Conservation (phyloP, 352 stramenopile genomes). For the Phytophthora cactorum region DNA sequence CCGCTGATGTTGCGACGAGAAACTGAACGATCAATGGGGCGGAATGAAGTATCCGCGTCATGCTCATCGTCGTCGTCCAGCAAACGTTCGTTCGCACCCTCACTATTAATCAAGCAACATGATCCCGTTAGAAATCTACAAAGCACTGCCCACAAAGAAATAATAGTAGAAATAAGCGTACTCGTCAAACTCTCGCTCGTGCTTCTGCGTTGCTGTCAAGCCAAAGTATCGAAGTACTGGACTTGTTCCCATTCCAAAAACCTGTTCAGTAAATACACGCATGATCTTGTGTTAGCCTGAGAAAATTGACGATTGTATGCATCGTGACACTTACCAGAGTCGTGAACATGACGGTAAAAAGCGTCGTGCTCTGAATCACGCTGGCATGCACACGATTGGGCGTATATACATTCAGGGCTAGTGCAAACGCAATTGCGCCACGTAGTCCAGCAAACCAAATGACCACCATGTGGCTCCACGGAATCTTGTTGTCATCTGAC, state of each 20-base stretch:
- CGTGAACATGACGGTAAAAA: slow-evolving; percentile 87
- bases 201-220: slow-evolving; percentile 50
- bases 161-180: slow-evolving; percentile 33
- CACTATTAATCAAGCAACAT: slow-evolving; percentile 24
- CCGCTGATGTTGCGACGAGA: slow-evolving; percentile 44
- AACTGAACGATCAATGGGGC: slow-evolving; percentile 36
- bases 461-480: slow-evolving; percentile 82
- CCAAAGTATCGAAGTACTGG: slow-evolving; percentile 65
- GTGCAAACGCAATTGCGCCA: slow-evolving; percentile 93
- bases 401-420: slow-evolving; percentile 77
- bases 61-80: slow-evolving; percentile 63
- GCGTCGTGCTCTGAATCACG: slow-evolving; percentile 79
- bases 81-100: slow-evolving; percentile 58
- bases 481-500: slow-evolving; percentile 67
- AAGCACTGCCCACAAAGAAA: neutral
- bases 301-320: neutral
- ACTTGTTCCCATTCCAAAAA: slow-evolving; percentile 81
- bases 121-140: slow-evolving; percentile 5
- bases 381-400: slow-evolving; percentile 57
- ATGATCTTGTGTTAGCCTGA: slow-evolving; percentile 9
- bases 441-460: slow-evolving; percentile 94
- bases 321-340: slow-evolving; percentile 53
- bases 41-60: slow-evolving; percentile 56
- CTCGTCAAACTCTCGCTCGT: slow-evolving; percentile 54
- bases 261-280: slow-evolving; percentile 28